Percentiles rank a stretch among this genome's conserved stretches.
phyloP scores from a whole-genome alignment of 768 basidiomycete species.

The Hypholoma sublateritium region DNA sequence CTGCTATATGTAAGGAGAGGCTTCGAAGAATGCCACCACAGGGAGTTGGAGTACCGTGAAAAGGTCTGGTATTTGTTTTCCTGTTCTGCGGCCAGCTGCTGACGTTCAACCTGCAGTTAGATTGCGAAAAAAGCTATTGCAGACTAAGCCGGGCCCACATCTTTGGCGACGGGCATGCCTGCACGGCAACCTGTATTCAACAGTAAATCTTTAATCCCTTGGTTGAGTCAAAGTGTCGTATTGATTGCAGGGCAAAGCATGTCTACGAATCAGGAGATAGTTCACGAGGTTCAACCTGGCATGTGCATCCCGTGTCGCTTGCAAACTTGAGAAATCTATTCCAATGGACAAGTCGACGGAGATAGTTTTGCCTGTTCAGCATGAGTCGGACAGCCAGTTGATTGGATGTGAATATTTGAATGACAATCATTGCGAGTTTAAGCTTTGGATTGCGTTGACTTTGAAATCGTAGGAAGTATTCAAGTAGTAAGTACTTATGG shows the following conservation, averaged over 20 bases:
- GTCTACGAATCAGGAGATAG: slow-evolving; percentile 13
- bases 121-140: slow-evolving; percentile 43
- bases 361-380: too few relatives aligned
- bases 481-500: too few relatives aligned
- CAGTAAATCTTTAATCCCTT: slow-evolving; percentile 5
- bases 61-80: slow-evolving; percentile 10
- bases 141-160: slow-evolving; percentile 33
- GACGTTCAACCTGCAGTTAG: slow-evolving; percentile 35
- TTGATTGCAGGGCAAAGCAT: slow-evolving; percentile 4
- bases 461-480: too few relatives aligned
- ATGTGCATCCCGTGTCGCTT: slow-evolving; percentile 17
- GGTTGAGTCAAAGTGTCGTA: too few relatives aligned
- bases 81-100: background rate
- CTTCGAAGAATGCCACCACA: slow-evolving; percentile 17
- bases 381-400: too few relatives aligned
- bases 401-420: too few relatives aligned
- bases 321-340: background rate
- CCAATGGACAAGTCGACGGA: background rate
- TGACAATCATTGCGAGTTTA: too few relatives aligned
- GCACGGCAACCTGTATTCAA: slow-evolving; percentile 8
- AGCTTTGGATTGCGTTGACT: too few relatives aligned
- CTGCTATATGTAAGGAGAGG: slow-evolving; percentile 12
- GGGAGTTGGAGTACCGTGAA: slow-evolving; percentile 17
- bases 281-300: background rate
- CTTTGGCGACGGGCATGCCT: background rate